phyloP scores from a whole-genome alignment of 129 eudicot genomes.

The Flaveria sonorensis region DNA sequence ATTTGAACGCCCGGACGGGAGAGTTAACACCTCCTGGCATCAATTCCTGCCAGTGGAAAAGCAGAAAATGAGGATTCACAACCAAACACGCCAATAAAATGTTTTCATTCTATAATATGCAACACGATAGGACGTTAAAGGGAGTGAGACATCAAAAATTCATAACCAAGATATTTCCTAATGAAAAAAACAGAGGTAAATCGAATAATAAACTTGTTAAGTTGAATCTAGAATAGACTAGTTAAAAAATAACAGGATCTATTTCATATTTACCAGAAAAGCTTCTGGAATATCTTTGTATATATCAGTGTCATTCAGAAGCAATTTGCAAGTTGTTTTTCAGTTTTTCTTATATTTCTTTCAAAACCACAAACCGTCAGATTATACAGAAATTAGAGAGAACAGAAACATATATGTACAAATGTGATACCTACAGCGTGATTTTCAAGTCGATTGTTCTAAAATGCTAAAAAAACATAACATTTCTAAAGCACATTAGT shows the following conservation, averaged over 20 bases:
- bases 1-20: constrained; percentile 94
- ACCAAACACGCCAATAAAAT: background rate
- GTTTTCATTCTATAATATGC: background rate
- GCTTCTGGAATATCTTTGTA: background rate
- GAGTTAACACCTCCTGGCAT: constrained; percentile 99
- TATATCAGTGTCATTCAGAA: background rate
- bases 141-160: constrained; percentile 1
- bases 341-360: background rate
- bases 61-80: constrained; percentile 9
- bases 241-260: background rate
- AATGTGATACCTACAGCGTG: background rate
- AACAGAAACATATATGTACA: background rate
- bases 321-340: background rate
- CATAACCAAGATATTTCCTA: background rate
- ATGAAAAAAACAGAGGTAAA: background rate
- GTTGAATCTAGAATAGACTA: background rate
- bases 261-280: background rate
- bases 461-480: background rate
- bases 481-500: background rate
- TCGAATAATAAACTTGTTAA: background rate
- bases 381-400: background rate
- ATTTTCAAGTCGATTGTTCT: background rate
- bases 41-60: constrained; percentile 60
- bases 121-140: background rate
- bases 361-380: background rate